Evolutionary conservation across 2,329 filamentous ascomycete species (phyloP).

Genomic region (Botrytis squamosa): DNA sequence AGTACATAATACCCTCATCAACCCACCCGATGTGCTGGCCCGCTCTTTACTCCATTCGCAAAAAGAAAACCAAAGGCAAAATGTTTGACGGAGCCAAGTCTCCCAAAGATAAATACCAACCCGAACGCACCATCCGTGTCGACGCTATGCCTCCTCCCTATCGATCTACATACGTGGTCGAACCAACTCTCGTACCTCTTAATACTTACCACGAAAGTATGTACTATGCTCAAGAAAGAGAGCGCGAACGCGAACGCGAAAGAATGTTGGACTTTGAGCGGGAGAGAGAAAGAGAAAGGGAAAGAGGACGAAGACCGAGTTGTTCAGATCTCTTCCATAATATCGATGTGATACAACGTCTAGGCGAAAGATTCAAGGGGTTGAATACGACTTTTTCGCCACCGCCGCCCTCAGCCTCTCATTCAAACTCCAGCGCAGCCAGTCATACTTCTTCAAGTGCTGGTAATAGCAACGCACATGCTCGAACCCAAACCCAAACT

Average conservation of each 20-base stretch:
- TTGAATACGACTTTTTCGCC: neutral
- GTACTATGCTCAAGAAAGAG: neutral
- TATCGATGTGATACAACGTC: slow-evolving; percentile 3
- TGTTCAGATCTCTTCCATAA: slow-evolving; percentile 12
- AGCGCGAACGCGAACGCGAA: neutral
- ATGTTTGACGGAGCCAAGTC: neutral
- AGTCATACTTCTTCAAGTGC: neutral
- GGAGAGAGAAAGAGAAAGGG: neutral
- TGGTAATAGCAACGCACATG: too few relatives aligned
- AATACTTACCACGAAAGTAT: neutral
- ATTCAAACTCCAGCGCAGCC: neutral
- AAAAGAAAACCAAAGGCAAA: neutral
- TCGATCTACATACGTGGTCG: neutral
- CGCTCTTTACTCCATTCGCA: neutral
- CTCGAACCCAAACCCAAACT: neutral
- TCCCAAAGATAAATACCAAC: neutral
- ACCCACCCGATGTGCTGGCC: slow-evolving; percentile 8
- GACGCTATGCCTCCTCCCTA: slow-evolving; percentile 8
- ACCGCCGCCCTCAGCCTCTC: too few relatives aligned
- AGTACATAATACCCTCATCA: neutral
- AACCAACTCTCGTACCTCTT: neutral
- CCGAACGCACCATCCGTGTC: neutral
- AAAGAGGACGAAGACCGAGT: slow-evolving; percentile 1
- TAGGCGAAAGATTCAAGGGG: slow-evolving; percentile 8
- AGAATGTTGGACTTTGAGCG: neutral